Conservation (phyloP, 768 basidiomycete genomes). For the Tylopilus cervinicoccineus region DNA sequence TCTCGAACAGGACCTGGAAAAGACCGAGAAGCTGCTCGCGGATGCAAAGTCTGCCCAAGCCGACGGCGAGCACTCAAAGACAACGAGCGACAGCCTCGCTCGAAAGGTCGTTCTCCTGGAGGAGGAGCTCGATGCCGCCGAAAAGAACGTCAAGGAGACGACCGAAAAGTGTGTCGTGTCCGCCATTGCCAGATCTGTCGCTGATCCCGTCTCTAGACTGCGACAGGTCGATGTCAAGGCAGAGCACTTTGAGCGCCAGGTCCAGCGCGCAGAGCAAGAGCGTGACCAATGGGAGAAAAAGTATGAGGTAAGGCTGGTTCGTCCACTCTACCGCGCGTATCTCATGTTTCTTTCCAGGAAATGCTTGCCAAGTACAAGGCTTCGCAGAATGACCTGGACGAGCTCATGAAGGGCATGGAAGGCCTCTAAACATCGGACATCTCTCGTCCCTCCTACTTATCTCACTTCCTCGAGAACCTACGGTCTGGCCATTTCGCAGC, state of each 20-base stretch:
- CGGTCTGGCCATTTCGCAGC: conserved; percentile 11
- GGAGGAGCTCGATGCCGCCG: conserved; percentile 92
- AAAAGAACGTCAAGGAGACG: conserved; percentile 96
- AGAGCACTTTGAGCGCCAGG: conserved; percentile 95
- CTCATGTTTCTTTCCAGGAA: conserved; percentile 48
- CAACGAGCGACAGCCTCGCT: conserved; percentile 64
- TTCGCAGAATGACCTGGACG: conserved; percentile 79
- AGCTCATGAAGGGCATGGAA: conserved; percentile 75
- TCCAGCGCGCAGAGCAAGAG: conserved; percentile 82
- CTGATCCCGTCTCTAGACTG: conserved; percentile 50
- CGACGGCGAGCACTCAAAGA: conserved; percentile 68
- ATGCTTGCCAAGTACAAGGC: conserved; percentile 61
- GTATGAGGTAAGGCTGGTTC: conserved; percentile 64
- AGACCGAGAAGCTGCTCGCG: conserved; percentile 59
- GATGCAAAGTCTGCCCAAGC: conserved; percentile 61
- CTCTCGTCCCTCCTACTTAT: conserved; percentile 1
- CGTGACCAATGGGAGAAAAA: conserved; percentile 93
- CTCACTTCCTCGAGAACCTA: conserved; percentile 1
- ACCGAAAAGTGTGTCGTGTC: conserved; percentile 79
- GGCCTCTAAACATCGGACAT: conserved; percentile 42
- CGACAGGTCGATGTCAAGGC: conserved; percentile 98
- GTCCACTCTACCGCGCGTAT: background rate
- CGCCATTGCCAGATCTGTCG: conserved; percentile 12
- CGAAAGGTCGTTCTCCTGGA: conserved; percentile 91
- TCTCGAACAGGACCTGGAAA: conserved; percentile 66